Conservation (phyloP, 305 asterid genomes). For the Rubia balearica region DNA sequence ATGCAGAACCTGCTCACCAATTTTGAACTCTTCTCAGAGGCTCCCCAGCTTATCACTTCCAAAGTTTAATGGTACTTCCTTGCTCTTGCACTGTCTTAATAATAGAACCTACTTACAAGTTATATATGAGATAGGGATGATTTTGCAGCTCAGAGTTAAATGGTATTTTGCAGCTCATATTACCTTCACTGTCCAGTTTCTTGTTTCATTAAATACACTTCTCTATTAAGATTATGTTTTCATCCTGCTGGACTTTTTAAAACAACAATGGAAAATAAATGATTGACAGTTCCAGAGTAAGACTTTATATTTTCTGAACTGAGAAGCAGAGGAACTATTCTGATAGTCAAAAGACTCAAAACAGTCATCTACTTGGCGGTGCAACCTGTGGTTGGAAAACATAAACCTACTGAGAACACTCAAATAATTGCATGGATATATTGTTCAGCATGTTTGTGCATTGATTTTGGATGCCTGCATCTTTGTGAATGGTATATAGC, state of each 20-base stretch:
- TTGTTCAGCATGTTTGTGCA: not conserved
- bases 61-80: slow-evolving; percentile 1
- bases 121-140: not conserved
- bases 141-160: not conserved
- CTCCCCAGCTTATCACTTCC: not conserved
- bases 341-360: not conserved
- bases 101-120: not conserved
- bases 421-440: not conserved
- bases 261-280: not conserved
- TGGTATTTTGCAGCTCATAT: not conserved
- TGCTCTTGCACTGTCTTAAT: not conserved
- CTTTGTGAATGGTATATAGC: not conserved
- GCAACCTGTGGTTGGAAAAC: not conserved
- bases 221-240: not conserved
- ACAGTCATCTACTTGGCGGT: not conserved
- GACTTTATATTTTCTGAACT: not conserved
- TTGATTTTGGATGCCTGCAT: not conserved
- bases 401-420: no score
- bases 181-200: not conserved
- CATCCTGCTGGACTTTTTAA: not conserved
- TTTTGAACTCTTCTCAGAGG: not conserved
- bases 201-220: not conserved
- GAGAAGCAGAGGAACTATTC: not conserved
- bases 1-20: not conserved
- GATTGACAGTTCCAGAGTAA: not conserved